Conservation (phyloP, 2,329 filamentous ascomycete genomes). For the Colletotrichum eleusines region DNA sequence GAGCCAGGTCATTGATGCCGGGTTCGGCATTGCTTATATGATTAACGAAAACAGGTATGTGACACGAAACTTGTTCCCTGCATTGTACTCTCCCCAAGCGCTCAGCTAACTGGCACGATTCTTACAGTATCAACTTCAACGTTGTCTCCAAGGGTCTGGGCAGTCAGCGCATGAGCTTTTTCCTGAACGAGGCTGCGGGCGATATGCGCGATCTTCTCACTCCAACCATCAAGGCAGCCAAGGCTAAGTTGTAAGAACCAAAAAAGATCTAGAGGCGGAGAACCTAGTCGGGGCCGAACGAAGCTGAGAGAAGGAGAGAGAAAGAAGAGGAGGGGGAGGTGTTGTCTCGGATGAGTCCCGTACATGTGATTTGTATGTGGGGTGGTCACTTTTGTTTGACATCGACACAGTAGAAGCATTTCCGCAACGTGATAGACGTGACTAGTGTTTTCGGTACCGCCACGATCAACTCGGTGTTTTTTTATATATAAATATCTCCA, state of each 20-base stretch:
- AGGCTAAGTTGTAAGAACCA: constrained; percentile 82
- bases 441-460: background rate
- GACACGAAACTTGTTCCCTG: background rate
- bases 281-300: no score
- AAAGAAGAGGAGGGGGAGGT: background rate
- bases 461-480: background rate
- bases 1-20: constrained; percentile 96
- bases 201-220: constrained; percentile 90
- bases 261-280: background rate
- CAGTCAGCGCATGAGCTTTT: constrained; percentile 94
- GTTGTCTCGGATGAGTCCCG: background rate
- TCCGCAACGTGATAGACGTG: constrained; percentile 25
- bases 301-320: background rate
- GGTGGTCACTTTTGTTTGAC: constrained; percentile 7
- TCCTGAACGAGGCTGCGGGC: constrained; percentile 90
- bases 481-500: background rate
- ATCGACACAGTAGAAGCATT: constrained; percentile 33
- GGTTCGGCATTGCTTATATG: constrained; percentile 99
- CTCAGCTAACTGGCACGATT: constrained; percentile 24
- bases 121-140: constrained; percentile 90
- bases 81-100: background rate
- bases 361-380: background rate
- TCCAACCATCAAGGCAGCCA: constrained; percentile 81
- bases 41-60: constrained; percentile 95
- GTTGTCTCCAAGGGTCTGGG: constrained; percentile 94